Evolutionary conservation across 2,329 filamentous ascomycete genomes (phyloP), one percentile per base, ranked within the genome.

Genomic region (Fusarium palustre): DNA sequence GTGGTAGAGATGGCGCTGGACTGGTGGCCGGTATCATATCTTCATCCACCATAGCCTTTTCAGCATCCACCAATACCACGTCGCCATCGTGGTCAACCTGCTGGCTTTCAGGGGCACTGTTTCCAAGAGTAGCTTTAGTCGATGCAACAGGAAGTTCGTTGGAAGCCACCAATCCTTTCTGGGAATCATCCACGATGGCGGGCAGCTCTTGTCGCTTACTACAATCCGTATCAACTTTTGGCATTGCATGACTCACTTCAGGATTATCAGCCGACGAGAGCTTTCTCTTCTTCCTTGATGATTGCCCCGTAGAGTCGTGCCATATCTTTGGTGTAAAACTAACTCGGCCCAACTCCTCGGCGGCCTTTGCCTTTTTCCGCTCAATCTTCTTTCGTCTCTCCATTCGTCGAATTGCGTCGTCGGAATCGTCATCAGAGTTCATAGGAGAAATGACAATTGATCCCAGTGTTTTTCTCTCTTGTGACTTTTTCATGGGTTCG

Each of bases 401-500:
- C 43, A 78, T 64, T 45, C 70, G 71, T 42, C 73, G 69, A 8
- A 77, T 71, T 0, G 77, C 69, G 52, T 81, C 77, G 46, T 81
- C 77, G 4, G 78, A 77, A 28, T 81, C 79, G 15, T 79, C 78
- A 2, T 78, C 78, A 0, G 72, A 74, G 5, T 74, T 75, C 3
- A 76, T 22, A 7, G 67, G 67, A 3, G 73, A 69, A n/a, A 78
- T 70, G 0, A 60, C 36, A 13, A 64, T 48, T 5, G 74, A 76
- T 4, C 74, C 73, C 20, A 62, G 70, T 1, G 64, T 63, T 47
- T 79, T 79, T 33, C 81, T 77, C 66, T 83, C 79, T 49, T 85
- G 84, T 0, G 84, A 85, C 49, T 81, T 77, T 43, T 78, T 76
- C 81, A 84, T 82, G 2, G 81, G 80, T 63, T 83, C 82, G 58